Base-by-base conservation (phyloP, 345 rosid genomes). In the Draba incana region DNA sequence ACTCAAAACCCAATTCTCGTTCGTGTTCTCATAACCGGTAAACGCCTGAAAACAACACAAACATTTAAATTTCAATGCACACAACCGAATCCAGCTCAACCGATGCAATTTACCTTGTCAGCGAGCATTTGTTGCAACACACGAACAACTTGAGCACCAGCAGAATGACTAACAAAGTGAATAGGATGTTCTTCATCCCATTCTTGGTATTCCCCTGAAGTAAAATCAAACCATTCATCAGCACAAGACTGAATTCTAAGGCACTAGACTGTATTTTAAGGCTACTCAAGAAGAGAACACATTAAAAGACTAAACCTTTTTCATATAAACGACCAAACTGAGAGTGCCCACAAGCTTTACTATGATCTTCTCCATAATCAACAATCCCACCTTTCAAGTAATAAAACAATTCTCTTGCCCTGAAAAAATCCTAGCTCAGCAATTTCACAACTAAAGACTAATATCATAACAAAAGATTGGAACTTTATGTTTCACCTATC, bases 111-210 rank as follows among this genome's bases (percentile, higher is more conserved):
- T 72, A 89, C 98, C 92, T 95, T 89, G 42, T 92, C 90, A 11
- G 94, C 91, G 4, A 95, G 96, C 98, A 95, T 92, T 87, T 95
- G 97, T 80, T 95, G 99, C 94, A 95, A 64, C 39, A 92, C 88
- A 45, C 99, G 98, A 77, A 92, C 89, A 20, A 95, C 99, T 82
- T 92, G 99, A 25, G 97, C 99, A 61, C 99, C 99, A 2, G 98
- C 98, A 0, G 99, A 95, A 74, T 95, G 99, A 56, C 99, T 97
- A 31, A 95, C 94, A 79, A 95, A 89, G 68, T 92, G 99, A 75
- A 95, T 81, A 3, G 99, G 99, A 68, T 95, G 98, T 64, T 86
- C 84, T 63, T 88, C 94, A 54, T 92, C 97, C 99, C 99, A 95
- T 80, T 89, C 96, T 12, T 88, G 84, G 52, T 85, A 95, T 10